phyloP scores from a whole-genome alignment of 2,329 filamentous ascomycete genomes.

The Penicillium expansum region DNA sequence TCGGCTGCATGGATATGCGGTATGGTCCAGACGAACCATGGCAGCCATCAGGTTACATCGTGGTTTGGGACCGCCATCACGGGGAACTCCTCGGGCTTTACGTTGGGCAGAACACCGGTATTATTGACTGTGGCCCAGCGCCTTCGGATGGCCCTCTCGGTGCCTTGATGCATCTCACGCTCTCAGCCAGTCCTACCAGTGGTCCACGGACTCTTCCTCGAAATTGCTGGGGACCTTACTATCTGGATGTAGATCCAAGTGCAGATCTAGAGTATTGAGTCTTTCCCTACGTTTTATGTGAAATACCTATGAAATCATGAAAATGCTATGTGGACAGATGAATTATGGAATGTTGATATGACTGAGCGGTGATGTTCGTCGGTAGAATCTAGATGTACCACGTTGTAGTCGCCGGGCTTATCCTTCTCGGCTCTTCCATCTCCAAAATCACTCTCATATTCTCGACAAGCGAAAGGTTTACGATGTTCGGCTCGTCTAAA shows the following conservation, averaged over 20 bases:
- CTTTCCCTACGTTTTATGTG: conserved; percentile 5
- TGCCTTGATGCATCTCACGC: conserved; percentile 12
- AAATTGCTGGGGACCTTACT: conserved; percentile 15
- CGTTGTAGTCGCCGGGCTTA: background rate
- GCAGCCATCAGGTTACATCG: conserved; percentile 36
- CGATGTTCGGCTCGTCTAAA: background rate
- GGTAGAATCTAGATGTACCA: background rate
- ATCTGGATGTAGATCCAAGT: conserved; percentile 30
- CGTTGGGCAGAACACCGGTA: conserved; percentile 25
- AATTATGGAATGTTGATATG: background rate
- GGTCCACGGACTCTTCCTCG: background rate
- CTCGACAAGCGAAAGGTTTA: background rate
- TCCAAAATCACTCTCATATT: background rate
- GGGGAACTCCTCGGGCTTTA: conserved; percentile 32
- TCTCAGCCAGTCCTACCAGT: background rate
- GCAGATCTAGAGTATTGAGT: conserved; percentile 15
- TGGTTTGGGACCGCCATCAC: conserved; percentile 36
- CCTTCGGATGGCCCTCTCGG: conserved; percentile 17
- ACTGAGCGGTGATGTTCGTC: background rate
- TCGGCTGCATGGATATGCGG: conserved; percentile 35
- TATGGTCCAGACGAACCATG: conserved; percentile 19
- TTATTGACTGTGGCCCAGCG: conserved; percentile 24
- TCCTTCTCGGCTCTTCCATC: background rate
- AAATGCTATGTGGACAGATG: background rate
- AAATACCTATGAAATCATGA: background rate